Percentiles rank a stretch among this genome's conserved stretches.
These are phyloP conservation scores for Acanthamoeba culbertsoni DNA, from an alignment of 208 protist species.

Conservation along the genomic window DNA sequence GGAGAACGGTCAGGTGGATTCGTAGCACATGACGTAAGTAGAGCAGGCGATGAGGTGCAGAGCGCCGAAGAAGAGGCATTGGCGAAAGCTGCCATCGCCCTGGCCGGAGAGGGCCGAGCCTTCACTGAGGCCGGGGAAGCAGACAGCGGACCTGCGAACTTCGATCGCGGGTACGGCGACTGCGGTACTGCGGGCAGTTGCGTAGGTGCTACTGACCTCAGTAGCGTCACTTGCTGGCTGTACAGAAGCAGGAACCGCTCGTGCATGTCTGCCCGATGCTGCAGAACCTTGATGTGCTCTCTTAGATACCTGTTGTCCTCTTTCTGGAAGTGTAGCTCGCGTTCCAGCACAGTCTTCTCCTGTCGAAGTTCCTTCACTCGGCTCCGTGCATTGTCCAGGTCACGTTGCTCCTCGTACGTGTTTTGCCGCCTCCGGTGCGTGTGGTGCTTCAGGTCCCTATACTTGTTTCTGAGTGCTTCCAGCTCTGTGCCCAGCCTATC, in stretches of 20 bases:
- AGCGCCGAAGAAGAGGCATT: no score
- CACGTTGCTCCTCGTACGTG: neutral
- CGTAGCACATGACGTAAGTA: no score
- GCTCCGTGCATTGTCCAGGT: neutral
- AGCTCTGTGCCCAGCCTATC: neutral
- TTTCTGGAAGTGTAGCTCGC: neutral
- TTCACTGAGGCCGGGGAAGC: no score
- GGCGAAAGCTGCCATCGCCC: no score
- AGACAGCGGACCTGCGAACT: no score
- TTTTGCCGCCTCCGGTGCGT: neutral
- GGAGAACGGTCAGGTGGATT: no score
- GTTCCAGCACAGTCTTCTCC: neutral
- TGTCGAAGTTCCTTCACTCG: neutral
- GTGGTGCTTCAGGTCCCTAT: neutral
- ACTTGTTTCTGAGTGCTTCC: neutral
- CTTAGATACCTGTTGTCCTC: neutral
- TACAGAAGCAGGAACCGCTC: neutral
- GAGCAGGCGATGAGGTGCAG: no score
- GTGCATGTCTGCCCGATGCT: neutral
- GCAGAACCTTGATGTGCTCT: neutral
- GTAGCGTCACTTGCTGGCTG: neutral
- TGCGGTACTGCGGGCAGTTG: no score
- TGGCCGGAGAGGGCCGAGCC: no score
- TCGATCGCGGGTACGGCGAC: no score
- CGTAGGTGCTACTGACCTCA: no score